These are phyloP conservation scores for Globisporangium irregulare DNA, from an alignment of 352 stramenopile genomes.

Conservation along the genomic window DNA sequence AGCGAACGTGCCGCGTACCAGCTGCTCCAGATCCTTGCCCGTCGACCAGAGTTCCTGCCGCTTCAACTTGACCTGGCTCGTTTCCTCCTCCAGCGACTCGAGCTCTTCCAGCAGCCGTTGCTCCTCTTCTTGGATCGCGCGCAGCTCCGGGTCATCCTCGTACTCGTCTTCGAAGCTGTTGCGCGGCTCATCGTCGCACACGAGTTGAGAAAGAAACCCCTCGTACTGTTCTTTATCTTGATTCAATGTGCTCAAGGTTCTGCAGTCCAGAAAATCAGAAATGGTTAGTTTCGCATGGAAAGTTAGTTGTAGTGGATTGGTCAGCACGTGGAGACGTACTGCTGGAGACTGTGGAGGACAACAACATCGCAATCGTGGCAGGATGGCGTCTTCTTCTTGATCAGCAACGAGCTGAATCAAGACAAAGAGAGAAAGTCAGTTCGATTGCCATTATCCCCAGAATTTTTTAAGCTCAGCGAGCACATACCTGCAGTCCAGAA, in stretches of 20 bases:
- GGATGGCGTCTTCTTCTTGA: slow-evolving; percentile 71
- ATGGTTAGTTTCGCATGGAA: neutral
- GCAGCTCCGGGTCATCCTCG: slow-evolving; percentile 44
- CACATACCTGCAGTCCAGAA: slow-evolving; percentile 70
- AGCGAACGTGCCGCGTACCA: slow-evolving; percentile 68
- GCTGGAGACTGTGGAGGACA: slow-evolving; percentile 48
- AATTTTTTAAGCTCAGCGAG: neutral
- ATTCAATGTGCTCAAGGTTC: slow-evolving; percentile 41
- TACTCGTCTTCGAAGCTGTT: slow-evolving; percentile 35
- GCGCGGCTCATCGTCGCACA: slow-evolving; percentile 28
- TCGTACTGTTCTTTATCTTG: slow-evolving; percentile 55
- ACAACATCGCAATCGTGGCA: slow-evolving; percentile 68
- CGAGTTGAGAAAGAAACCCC: slow-evolving; percentile 49
- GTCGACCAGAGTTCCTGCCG: slow-evolving; percentile 73
- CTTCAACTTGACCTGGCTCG: slow-evolving; percentile 45
- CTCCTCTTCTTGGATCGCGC: slow-evolving; percentile 64
- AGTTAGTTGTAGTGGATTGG: neutral
- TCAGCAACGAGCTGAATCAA: slow-evolving; percentile 40
- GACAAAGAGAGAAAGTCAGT: slow-evolving; percentile 3
- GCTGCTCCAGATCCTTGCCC: slow-evolving; percentile 62
- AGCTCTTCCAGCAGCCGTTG: slow-evolving; percentile 47
- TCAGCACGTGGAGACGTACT: slow-evolving; percentile 29
- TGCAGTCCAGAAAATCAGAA: slow-evolving; percentile 13
- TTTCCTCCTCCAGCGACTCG: slow-evolving; percentile 56
- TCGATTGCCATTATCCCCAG: neutral